Conservation (phyloP, 108 stramenopile genomes). For the Skeletonema marinoi region DNA sequence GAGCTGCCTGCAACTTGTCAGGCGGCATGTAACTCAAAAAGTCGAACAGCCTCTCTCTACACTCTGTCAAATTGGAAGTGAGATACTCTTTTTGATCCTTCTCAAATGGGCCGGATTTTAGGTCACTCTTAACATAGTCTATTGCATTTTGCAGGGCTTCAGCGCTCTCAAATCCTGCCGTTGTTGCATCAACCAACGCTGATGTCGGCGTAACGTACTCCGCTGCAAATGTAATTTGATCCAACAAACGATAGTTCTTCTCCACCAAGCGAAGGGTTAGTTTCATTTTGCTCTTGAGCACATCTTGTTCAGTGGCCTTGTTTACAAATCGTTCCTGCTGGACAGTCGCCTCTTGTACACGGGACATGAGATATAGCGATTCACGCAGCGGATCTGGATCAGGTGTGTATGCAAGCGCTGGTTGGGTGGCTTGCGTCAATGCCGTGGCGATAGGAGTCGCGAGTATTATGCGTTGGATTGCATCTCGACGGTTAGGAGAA, state of each 20-base stretch:
- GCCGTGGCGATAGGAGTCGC: neutral
- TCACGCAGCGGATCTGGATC: constrained; percentile 64
- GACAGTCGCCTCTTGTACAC: constrained; percentile 77
- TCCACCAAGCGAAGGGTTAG: constrained; percentile 65
- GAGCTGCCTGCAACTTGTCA: constrained; percentile 51
- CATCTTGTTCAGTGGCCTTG: constrained; percentile 45
- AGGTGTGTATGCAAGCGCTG: constrained; percentile 60
- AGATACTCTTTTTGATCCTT: constrained; percentile 58
- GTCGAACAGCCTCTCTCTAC: constrained; percentile 58
- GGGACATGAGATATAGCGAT: constrained; percentile 66
- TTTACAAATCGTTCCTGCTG: constrained; percentile 72
- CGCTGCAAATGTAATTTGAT: constrained; percentile 67
- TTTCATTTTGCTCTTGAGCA: constrained; percentile 66
- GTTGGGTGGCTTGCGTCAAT: constrained; percentile 10
- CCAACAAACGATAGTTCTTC: constrained; percentile 64
- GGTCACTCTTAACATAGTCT: constrained; percentile 58
- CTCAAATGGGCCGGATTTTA: constrained; percentile 41
- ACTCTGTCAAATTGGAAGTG: constrained; percentile 37
- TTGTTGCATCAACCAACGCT: constrained; percentile 50
- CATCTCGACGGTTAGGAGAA: neutral
- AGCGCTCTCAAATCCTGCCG: constrained; percentile 64
- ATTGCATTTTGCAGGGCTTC: constrained; percentile 71
- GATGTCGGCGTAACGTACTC: constrained; percentile 41
- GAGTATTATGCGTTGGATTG: neutral
- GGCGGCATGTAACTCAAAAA: constrained; percentile 63